phyloP scores from a whole-genome alignment of 2,329 filamentous ascomycete species.

The Mycosphaerella sp. region DNA sequence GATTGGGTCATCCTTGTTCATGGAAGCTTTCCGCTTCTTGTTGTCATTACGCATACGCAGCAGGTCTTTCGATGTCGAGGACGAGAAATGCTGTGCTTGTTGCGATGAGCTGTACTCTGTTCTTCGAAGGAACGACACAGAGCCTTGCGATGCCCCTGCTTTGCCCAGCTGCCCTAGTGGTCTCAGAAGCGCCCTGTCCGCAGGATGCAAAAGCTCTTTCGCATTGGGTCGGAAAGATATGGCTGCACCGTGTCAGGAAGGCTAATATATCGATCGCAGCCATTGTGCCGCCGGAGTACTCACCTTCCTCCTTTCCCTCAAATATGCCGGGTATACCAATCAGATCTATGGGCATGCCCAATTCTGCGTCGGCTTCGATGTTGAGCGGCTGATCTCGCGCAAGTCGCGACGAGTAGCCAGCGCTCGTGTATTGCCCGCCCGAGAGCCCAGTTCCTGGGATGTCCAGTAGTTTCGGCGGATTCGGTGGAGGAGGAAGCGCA shows the following conservation, averaged over 20 bases:
- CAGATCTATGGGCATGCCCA: constrained; percentile 94
- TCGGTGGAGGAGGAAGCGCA: constrained; percentile 86
- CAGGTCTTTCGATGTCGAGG: constrained; percentile 50
- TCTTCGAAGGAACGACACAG: constrained; percentile 87
- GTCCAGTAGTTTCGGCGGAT: constrained; percentile 92
- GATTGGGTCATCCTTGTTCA: constrained; percentile 51
- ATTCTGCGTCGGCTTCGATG: constrained; percentile 93
- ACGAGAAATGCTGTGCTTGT: constrained; percentile 44
- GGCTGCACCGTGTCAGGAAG: constrained; percentile 19
- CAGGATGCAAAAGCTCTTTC: constrained; percentile 64
- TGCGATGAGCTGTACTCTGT: constrained; percentile 83
- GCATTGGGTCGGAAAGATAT: constrained; percentile 64
- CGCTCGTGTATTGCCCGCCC: constrained; percentile 80
- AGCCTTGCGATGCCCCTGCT: constrained; percentile 65
- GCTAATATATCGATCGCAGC: not conserved
- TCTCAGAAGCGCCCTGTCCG: constrained; percentile 76
- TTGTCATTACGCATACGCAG: constrained; percentile 40
- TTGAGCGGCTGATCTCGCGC: constrained; percentile 89
- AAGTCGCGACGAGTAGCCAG: constrained; percentile 81
- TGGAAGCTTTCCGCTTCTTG: constrained; percentile 35
- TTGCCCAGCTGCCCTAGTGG: constrained; percentile 81
- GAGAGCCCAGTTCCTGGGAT: constrained; percentile 90
- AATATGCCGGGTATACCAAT: constrained; percentile 94
- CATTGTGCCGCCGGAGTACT: constrained; percentile 22
- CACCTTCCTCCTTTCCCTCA: constrained; percentile 90